Conservation (phyloP, 208 protist genomes). For the Trypanosomatidae sp. region DNA sequence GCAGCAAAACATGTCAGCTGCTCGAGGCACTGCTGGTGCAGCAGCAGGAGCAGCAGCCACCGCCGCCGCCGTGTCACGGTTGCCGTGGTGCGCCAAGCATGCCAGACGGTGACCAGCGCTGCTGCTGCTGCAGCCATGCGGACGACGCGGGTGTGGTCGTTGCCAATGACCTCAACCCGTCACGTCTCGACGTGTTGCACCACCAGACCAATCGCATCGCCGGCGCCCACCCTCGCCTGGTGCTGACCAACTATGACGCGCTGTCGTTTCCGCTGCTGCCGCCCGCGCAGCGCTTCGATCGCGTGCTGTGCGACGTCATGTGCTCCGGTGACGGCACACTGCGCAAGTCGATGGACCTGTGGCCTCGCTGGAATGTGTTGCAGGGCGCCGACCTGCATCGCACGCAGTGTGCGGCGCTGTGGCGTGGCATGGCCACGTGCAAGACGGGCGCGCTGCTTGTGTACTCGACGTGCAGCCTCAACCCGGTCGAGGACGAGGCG, state of each 20-base stretch:
- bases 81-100: no score
- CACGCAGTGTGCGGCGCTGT: slow-evolving; percentile 68
- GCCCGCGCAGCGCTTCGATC: slow-evolving; percentile 62
- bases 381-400: slow-evolving; percentile 76
- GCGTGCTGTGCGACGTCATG: slow-evolving; percentile 91
- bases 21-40: slow-evolving; percentile 71
- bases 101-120: no score
- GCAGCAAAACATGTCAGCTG: slow-evolving; percentile 85
- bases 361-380: slow-evolving; percentile 81
- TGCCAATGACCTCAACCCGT: slow-evolving; percentile 82
- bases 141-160: slow-evolving; percentile 57
- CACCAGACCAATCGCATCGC: slow-evolving; percentile 64
- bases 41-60: slow-evolving; percentile 5
- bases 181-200: slow-evolving; percentile 71
- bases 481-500: slow-evolving; percentile 93
- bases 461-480: slow-evolving; percentile 94
- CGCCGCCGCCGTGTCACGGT: no score
- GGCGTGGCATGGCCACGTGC: slow-evolving; percentile 69
- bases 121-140: neutral
- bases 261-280: slow-evolving; percentile 61
- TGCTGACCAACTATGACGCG: slow-evolving; percentile 85
- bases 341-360: slow-evolving; percentile 90
- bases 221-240: slow-evolving; percentile 56
- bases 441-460: slow-evolving; percentile 82
- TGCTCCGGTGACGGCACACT: slow-evolving; percentile 94